Conservation (phyloP, 2,329 filamentous ascomycete genomes). For the Clarireedia hainanense region DNA sequence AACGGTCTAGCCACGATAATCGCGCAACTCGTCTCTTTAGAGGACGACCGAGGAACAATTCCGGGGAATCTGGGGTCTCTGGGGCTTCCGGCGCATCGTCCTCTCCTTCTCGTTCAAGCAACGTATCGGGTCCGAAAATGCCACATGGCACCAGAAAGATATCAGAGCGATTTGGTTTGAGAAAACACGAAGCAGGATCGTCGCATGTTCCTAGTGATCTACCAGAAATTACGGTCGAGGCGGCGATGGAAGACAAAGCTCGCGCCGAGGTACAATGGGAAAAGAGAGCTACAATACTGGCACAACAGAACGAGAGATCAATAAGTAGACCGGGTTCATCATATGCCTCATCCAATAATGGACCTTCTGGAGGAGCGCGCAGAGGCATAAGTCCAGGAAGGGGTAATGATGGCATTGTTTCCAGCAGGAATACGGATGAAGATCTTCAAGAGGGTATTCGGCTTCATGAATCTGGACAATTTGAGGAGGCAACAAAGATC, state of each 20-base stretch:
- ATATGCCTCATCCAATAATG: constrained; percentile 15
- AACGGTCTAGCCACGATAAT: constrained; percentile 14
- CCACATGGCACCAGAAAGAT: constrained; percentile 36
- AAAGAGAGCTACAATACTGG: constrained; percentile 83
- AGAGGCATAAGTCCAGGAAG: constrained; percentile 8
- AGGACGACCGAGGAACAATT: constrained; percentile 33
- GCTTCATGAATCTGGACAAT: constrained; percentile 77
- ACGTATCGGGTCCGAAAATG: background rate
- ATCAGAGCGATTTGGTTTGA: constrained; percentile 64
- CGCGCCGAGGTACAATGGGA: constrained; percentile 74
- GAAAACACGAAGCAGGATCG: constrained; percentile 50
- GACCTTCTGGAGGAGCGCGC: constrained; percentile 7
- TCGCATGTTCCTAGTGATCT: constrained; percentile 72
- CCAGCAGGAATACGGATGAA: constrained; percentile 48
- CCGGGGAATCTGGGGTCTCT: constrained; percentile 38
- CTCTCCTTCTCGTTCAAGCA: constrained; percentile 11
- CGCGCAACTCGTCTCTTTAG: constrained; percentile 29
- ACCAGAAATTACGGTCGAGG: constrained; percentile 54
- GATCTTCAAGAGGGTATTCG: constrained; percentile 94
- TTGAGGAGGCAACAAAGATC: constrained; percentile 72
- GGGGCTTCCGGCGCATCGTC: constrained; percentile 16
- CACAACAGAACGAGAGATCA: constrained; percentile 47
- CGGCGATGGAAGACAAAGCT: constrained; percentile 35
- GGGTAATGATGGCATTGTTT: constrained; percentile 30
- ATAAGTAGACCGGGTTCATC: constrained; percentile 36